Evolutionary conservation across 768 basidiomycete species (phyloP), one percentile per base, ranked within the genome.

Genomic region (Pleurotus pulmonarius): DNA sequence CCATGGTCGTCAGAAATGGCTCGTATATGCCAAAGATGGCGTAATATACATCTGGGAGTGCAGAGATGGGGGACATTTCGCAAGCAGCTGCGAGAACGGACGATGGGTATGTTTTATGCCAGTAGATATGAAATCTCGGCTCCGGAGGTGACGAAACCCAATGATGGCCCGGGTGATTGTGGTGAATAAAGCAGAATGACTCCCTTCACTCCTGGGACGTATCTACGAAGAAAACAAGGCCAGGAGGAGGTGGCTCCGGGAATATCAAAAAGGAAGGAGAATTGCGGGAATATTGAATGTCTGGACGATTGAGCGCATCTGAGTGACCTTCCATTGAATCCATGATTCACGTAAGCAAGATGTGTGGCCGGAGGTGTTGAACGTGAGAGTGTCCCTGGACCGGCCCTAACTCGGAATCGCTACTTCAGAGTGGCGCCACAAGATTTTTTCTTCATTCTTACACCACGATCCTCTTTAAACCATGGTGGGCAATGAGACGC

Each of bases 1-100:
- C 88, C 44, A 81, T 64, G 18, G 76, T 68, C 16, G 86, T 83
- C 56, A 92, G 69, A 24, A 83, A 74, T 0, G 90, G 90, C 69
- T 92, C 90, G 64, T 87, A 90, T 54, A 83, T 74, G 24, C 83
- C 87, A 63, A 92, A 92, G 59, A 87, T 75, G 44, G 82, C 77
- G 70, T 83, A 91, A 71, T 92, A 92, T 58, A 83, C 77, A 63
- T 81, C 78, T 16, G 90, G 88, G 61, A 92, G 76, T 40, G 89
- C 85, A 59, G 88, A 87, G 39, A 70, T 66, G 13, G 76, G 70
- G 26, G 67, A 69, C 79, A 81, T 81, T 60, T 55, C 56, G 58
- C 59, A 48, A 56, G 46, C 58, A 38, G 57, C 53, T 34, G 41
- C 53, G 22, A 51, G 24, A 41, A 29, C 22, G 22, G 53, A 49